Evolutionary conservation across 2,329 filamentous ascomycete genomes (phyloP).

Genomic region (Scopulariopsis brevicaulis): DNA sequence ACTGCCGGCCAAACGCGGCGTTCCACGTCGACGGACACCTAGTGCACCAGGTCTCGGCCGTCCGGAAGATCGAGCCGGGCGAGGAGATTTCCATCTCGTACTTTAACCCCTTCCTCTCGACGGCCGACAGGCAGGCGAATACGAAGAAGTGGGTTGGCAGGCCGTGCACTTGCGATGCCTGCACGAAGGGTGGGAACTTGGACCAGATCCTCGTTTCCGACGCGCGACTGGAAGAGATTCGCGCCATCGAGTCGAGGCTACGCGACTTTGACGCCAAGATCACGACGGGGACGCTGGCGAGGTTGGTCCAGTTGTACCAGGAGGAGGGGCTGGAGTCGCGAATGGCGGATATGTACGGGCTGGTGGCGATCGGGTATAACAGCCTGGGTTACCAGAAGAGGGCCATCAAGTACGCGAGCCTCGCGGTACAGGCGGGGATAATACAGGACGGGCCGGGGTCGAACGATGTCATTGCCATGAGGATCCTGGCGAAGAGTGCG

Average conservation of each 20-base stretch:
- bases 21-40: slow-evolving; percentile 28
- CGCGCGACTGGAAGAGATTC: slow-evolving; percentile 22
- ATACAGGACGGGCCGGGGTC: slow-evolving; percentile 6
- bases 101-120: slow-evolving; percentile 19
- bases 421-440: slow-evolving; percentile 24
- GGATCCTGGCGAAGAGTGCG: background rate
- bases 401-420: slow-evolving; percentile 22
- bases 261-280: slow-evolving; percentile 1
- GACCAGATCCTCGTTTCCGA: slow-evolving; percentile 19
- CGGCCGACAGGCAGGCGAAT: slow-evolving; percentile 16
- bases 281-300: slow-evolving; percentile 22
- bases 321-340: slow-evolving; percentile 24
- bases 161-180: slow-evolving; percentile 24
- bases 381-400: slow-evolving; percentile 24
- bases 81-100: slow-evolving; percentile 32
- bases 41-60: slow-evolving; percentile 25
- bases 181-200: slow-evolving; percentile 16
- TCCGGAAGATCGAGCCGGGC: slow-evolving; percentile 24
- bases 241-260: slow-evolving; percentile 10
- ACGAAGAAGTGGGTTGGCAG: slow-evolving; percentile 24
- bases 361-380: slow-evolving; percentile 26
- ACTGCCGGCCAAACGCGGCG: slow-evolving; percentile 31
- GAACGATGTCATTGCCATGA: slow-evolving; percentile 6
- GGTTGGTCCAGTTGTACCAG: slow-evolving; percentile 24
- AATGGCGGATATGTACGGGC: slow-evolving; percentile 21